These are phyloP conservation scores for Gossypium lobatum DNA, from an alignment of 441 rosid species.

Conservation along the genomic window DNA sequence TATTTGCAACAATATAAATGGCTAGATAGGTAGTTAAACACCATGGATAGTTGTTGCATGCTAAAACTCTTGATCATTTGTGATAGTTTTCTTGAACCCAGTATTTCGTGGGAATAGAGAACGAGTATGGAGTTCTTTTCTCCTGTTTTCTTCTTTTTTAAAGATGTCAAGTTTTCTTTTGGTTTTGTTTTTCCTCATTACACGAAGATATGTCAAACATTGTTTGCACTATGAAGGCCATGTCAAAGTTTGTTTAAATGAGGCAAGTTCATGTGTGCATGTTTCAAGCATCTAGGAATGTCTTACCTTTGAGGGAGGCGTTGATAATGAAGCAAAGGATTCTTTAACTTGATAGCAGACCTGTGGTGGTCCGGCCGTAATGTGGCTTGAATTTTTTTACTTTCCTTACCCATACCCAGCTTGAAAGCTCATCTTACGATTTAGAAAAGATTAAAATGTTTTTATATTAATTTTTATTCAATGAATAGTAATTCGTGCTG, in stretches of 20 bases:
- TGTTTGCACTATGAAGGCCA: background rate
- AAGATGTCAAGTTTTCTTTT: background rate
- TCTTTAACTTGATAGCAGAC: background rate
- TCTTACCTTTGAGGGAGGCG: background rate
- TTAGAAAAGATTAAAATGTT: background rate
- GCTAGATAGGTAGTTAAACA: background rate
- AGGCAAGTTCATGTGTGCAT: background rate
- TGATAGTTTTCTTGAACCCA: background rate
- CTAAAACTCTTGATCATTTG: background rate
- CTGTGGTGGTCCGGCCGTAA: background rate
- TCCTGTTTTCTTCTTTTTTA: background rate
- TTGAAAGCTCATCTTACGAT: background rate
- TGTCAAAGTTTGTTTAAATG: background rate
- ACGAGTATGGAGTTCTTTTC: background rate
- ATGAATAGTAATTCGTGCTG: background rate
- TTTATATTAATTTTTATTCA: background rate
- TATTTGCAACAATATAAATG: background rate
- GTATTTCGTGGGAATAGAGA: background rate
- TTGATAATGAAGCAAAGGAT: background rate
- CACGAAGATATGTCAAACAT: background rate
- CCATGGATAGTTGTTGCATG: background rate
- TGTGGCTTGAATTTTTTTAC: background rate
- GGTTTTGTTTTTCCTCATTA: background rate
- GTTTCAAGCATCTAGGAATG: background rate
- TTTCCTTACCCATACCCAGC: background rate